phyloP scores from a whole-genome alignment of 805 yeast species.

The Kodamaea laetipori region DNA sequence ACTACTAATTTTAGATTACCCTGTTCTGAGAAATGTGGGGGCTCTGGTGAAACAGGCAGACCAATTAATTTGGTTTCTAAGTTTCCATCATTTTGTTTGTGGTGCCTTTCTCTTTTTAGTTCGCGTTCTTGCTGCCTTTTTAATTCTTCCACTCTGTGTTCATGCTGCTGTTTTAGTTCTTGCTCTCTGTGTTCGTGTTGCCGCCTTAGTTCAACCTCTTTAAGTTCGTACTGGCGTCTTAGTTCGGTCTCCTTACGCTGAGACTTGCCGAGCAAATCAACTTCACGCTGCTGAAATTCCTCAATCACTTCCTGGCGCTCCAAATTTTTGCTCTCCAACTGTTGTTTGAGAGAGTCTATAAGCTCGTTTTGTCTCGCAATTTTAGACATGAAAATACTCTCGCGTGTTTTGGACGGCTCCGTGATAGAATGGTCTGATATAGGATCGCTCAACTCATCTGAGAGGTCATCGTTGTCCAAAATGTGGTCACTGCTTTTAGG shows the following conservation, averaged over 20 bases:
- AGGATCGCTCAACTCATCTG: conserved; percentile 7
- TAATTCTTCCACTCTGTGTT: background rate
- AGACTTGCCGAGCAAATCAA: background rate
- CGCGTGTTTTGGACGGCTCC: conserved; percentile 5
- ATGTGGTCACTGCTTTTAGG: conserved; percentile 15
- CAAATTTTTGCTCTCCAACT: conserved; percentile 6
- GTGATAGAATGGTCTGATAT: conserved; percentile 3
- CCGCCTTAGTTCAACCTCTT: background rate
- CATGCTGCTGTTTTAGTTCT: background rate
- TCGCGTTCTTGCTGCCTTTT: background rate
- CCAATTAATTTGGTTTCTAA: background rate
- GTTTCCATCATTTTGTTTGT: background rate
- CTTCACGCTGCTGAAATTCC: conserved; percentile 7
- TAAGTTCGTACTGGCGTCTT: background rate
- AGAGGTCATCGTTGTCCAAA: background rate
- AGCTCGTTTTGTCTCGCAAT: conserved; percentile 17
- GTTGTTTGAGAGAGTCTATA: conserved; percentile 15
- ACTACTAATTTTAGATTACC: conserved; percentile 9
- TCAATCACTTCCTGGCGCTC: conserved; percentile 9
- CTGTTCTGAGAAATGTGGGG: no score
- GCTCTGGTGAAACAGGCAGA: no score
- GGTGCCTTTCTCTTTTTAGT: background rate
- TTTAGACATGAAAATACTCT: conserved; percentile 14
- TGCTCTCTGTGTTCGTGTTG: background rate
- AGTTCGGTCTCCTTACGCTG: background rate